Evolutionary conservation across 1,139 yeast species (phyloP), one percentile per base, ranked within the genome.

Genomic region (Yamadazyma taylorii): DNA sequence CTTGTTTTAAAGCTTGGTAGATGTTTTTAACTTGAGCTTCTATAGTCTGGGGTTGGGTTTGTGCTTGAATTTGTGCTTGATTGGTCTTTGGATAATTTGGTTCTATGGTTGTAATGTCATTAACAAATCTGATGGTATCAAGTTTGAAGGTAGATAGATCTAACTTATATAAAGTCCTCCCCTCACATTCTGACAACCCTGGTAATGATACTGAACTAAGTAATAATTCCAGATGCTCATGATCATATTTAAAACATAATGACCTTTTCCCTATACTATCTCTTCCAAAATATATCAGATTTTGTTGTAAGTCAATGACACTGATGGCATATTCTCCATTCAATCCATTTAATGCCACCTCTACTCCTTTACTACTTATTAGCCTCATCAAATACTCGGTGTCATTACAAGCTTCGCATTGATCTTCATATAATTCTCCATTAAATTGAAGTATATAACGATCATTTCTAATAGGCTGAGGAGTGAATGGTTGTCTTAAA

Each of bases 181-280:
- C 79, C 27, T 73, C 73, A 54, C 90, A 83, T 47, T 84, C 86
- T 3, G 37, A 35, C 0, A 47, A 51, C 2, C 53, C 51, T 9
- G 57, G 49, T 2, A 60, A 38, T 2, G 78, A 68, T 8, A 69
- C 61, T 6, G 81, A 76, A 40, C 83, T 71, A 7, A 82, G 57
- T 0, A 74, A 44, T 13, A 82, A 32, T 10, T 67, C 75, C 1
- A n/a, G n/a, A n/a, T n/a, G n/a, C n/a, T n/a, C n/a, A n/a, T 52
- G 50, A 0, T 52, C 47, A 3, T 48, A 37, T 11, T 34, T 22
- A 43, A 68, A 85, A 17, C 84, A 64, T 29, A 92, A 64, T 15
- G 96, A 84, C 41, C 96, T 69, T 51, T 85, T 81, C 0, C 98
- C 99, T 16, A 88, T 64, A 2, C 69, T 56, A 56, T 92, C 99